Evolutionary conservation across 352 stramenopile species (phyloP), one percentile per base, ranked within the genome.

Genomic region (Pythium chondricola): DNA sequence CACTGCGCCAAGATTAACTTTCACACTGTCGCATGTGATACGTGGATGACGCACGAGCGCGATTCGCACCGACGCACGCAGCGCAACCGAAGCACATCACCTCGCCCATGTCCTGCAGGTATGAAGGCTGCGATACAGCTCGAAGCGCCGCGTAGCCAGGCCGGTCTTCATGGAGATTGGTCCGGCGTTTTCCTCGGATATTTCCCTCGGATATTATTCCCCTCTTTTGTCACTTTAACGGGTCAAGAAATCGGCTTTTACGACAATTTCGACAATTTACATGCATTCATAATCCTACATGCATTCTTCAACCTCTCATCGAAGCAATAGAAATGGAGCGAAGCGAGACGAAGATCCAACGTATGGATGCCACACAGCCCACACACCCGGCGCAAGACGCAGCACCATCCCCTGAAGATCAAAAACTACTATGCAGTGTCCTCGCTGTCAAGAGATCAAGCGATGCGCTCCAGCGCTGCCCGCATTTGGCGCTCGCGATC

Each of bases 391-490:
- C n/a, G n/a, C n/a, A n/a, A n/a, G n/a, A n/a, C n/a, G n/a, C n/a
- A n/a, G n/a, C n/a, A n/a, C n/a, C n/a, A n/a, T n/a, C n/a, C n/a
- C n/a, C n/a, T n/a, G n/a, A n/a, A n/a, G n/a, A n/a, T n/a, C n/a
- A n/a, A n/a, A n/a, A n/a, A n/a, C 49, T 59, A 16, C 54, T 83
- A 27, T 71, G 53, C 42, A 45, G 62, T 20, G 68, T 80, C 11
- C 54, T 65, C 25, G 56, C 81, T 10, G 59, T 87, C 11, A 31
- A 74, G 25, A 67, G 69, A 24, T 47, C 64, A 17, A 63, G 71
- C 26, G 72, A 89, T 24, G 56, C 52, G 21, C 52, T 89, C 38
- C 68, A 66, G 30, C 64, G 72, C 25, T 75, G 59, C 26, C 48
- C 63, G 6, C 74, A 83, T 33, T 45, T 85, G 31, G 63, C 65